A percentile compares a stretch with the other conserved stretches of the same genome.
Conservation (phyloP, 495 filamentous ascomycete species). For the Penicillium crystallinum region DNA sequence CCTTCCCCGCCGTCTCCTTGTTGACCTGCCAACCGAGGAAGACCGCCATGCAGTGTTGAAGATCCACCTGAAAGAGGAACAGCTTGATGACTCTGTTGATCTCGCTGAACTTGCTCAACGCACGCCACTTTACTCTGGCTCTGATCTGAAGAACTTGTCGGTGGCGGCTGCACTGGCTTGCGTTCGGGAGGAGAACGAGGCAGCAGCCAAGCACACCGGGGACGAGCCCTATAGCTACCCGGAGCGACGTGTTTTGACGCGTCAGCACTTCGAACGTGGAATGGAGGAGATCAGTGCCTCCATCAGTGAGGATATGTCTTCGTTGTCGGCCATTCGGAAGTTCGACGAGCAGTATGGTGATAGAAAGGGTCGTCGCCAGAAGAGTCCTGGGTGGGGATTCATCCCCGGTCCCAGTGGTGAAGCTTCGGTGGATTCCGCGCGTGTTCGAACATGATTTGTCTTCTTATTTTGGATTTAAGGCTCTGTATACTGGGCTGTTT, state of each 20-base stretch:
- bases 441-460: conserved; percentile 35
- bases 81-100: conserved; percentile 62
- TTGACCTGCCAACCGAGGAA: conserved; percentile 75
- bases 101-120: conserved; percentile 63
- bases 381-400: conserved; percentile 45
- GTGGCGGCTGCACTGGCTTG: conserved; percentile 88
- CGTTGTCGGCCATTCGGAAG: conserved; percentile 77
- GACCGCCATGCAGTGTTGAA: conserved; percentile 76
- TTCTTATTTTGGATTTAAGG: background rate
- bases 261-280: conserved; percentile 75
- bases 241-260: conserved; percentile 58
- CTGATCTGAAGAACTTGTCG: conserved; percentile 87
- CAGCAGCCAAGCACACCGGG: conserved; percentile 48
- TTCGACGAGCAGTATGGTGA: conserved; percentile 97
- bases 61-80: conserved; percentile 80
- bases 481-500: background rate
- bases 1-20: conserved; percentile 75
- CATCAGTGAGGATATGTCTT: conserved; percentile 92
- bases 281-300: conserved; percentile 87
- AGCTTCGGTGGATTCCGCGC: conserved; percentile 27
- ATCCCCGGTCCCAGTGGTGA: conserved; percentile 23
- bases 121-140: conserved; percentile 94
- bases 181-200: conserved; percentile 75
- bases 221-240: conserved; percentile 55
- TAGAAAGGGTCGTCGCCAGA: conserved; percentile 66